phyloP scores from a whole-genome alignment of 129 eudicot species.

The Glebionis coronaria region DNA sequence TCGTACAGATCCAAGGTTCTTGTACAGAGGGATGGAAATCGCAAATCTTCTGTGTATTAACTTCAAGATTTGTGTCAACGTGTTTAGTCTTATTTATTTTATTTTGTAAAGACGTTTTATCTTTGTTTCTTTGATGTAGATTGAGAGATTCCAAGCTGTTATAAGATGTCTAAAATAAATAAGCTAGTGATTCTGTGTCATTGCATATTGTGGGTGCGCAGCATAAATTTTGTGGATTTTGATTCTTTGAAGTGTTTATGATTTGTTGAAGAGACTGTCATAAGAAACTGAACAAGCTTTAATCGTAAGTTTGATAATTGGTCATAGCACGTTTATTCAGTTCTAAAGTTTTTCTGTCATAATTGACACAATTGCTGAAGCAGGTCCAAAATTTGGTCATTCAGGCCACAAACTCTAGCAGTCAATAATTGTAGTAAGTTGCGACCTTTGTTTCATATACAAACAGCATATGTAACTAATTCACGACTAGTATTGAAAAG shows the following conservation, averaged over 20 bases:
- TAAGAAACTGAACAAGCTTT: too few relatives aligned
- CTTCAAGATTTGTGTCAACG: slow-evolving; percentile 14
- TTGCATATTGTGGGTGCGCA: too few relatives aligned
- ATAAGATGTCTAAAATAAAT: neutral
- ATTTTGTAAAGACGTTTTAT: slow-evolving; percentile 12
- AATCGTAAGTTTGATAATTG: too few relatives aligned
- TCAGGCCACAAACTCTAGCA: too few relatives aligned
- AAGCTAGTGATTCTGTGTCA: neutral
- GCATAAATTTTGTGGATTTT: neutral
- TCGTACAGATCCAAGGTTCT: slow-evolving; percentile 16
- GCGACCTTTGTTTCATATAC: too few relatives aligned
- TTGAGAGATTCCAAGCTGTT: neutral
- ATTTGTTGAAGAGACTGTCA: neutral
- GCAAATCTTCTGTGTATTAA: slow-evolving; percentile 10
- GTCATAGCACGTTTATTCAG: too few relatives aligned
- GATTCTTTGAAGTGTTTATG: neutral
- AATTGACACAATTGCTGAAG: too few relatives aligned
- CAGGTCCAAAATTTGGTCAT: too few relatives aligned
- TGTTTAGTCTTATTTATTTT: slow-evolving; percentile 19
- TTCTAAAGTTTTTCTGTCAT: too few relatives aligned
- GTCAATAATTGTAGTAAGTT: too few relatives aligned
- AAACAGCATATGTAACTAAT: too few relatives aligned
- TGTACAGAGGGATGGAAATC: slow-evolving; percentile 19
- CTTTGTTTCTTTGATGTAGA: slow-evolving; percentile 10
- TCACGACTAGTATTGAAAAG: too few relatives aligned